phyloP scores from a whole-genome alignment of 306 rosid species.

The Alnus rubra region DNA sequence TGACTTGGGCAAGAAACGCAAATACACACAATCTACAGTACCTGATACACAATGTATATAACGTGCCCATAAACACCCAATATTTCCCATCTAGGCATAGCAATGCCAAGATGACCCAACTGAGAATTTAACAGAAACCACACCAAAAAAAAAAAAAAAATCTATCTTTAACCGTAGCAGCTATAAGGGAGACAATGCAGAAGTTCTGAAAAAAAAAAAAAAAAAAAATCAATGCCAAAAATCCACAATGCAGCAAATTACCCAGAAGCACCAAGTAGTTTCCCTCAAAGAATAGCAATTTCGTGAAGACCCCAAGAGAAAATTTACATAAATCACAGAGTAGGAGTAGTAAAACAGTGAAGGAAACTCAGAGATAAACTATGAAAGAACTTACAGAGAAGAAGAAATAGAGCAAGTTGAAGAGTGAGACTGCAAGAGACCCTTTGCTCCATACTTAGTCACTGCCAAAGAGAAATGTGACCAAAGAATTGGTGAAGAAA shows the following conservation, averaged over 20 bases:
- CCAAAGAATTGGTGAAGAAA: conserved; percentile 20
- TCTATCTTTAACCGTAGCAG: neutral
- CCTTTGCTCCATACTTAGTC: conserved; percentile 35
- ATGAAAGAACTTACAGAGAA: conserved; percentile 37
- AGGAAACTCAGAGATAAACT: conserved; percentile 16
- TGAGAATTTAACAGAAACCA: conserved; percentile 1
- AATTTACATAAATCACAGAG: neutral
- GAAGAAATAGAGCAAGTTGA: conserved; percentile 30
- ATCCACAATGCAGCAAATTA: neutral
- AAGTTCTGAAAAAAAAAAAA: neutral
- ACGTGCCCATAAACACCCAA: conserved; percentile 10
- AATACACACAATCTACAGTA: neutral
- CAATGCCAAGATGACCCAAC: neutral
- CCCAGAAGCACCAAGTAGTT: neutral
- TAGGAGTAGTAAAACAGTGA: neutral
- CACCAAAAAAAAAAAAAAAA: neutral
- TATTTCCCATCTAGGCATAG: neutral
- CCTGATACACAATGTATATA: neutral
- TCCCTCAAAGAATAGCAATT: neutral
- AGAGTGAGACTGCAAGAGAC: conserved; percentile 28
- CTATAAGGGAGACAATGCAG: neutral
- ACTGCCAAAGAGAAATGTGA: conserved; percentile 19
- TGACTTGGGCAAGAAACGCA: neutral
- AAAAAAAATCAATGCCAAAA: neutral
- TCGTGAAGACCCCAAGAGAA: conserved; percentile 8